phyloP scores from a whole-genome alignment of 108 stramenopile genomes.

The Cyclostephanos tholiformis region DNA sequence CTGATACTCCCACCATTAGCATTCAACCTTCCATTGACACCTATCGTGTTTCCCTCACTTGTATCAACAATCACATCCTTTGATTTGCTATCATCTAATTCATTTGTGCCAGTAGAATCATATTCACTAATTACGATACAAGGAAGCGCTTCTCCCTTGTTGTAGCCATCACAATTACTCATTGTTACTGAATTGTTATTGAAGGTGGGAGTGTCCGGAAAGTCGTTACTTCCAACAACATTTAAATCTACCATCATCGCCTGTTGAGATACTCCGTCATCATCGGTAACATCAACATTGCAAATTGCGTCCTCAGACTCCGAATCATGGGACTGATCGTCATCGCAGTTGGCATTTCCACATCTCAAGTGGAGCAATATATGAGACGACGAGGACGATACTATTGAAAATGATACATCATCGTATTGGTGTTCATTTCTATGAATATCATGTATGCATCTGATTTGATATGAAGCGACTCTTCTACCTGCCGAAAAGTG shows the following conservation, averaged over 20 bases:
- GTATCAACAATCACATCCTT: not conserved
- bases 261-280: no score
- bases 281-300: not conserved
- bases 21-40: not conserved
- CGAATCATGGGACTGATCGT: not conserved
- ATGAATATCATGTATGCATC: no score
- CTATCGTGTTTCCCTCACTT: conserved; percentile 1
- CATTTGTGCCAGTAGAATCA: not conserved
- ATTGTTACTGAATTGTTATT: not conserved
- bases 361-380: conserved; percentile 15
- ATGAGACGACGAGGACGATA: not conserved
- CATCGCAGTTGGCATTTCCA: conserved; percentile 9
- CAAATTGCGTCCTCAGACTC: not conserved
- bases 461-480: no score
- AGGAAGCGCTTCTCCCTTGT: not conserved
- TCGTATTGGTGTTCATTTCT: not conserved
- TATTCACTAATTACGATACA: not conserved
- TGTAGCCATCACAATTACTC: not conserved
- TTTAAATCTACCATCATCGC: conserved; percentile 6
- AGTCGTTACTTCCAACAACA: not conserved
- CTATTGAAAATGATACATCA: not conserved
- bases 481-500: no score
- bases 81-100: conserved; percentile 1
- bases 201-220: not conserved
- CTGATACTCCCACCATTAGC: not conserved